Percentiles rank a stretch among this genome's conserved stretches.
These are phyloP conservation scores for Zymoseptoria pseudotritici DNA, from an alignment of 2,329 filamentous ascomycete species.

Conservation along the genomic window DNA sequence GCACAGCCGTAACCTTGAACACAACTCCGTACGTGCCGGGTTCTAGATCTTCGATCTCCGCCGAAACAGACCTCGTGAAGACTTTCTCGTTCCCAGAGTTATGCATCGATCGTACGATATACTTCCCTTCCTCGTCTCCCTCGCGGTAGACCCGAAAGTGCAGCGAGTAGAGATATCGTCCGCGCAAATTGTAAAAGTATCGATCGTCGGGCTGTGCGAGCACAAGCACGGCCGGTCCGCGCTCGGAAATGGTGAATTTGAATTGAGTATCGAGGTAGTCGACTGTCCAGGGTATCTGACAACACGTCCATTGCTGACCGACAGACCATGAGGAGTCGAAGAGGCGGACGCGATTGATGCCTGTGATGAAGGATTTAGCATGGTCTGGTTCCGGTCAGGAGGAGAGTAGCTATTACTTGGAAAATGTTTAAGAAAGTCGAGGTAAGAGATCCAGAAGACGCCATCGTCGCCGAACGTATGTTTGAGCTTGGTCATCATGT, in stretches of 20 bases:
- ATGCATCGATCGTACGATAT: constrained; percentile 27
- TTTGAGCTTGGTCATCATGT: constrained; percentile 62
- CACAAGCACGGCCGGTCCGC: constrained; percentile 50
- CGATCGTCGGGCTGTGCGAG: constrained; percentile 54
- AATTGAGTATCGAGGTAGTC: constrained; percentile 57
- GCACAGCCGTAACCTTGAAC: constrained; percentile 64
- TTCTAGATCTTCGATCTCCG: constrained; percentile 62
- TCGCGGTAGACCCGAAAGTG: constrained; percentile 54
- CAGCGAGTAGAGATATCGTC: constrained; percentile 50
- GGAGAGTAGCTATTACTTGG: constrained; percentile 3
- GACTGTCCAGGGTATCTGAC: constrained; percentile 54
- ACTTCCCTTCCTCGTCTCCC: constrained; percentile 24
- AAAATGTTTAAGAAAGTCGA: constrained; percentile 48
- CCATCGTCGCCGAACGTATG: constrained; percentile 29
- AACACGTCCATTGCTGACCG: constrained; percentile 54
- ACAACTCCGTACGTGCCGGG: constrained; percentile 68
- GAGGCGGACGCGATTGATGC: constrained; percentile 54
- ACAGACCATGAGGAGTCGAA: constrained; percentile 57
- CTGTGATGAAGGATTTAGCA: constrained; percentile 25
- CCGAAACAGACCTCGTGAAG: constrained; percentile 67
- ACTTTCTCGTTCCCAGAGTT: constrained; percentile 43
- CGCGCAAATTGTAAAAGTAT: constrained; percentile 52
- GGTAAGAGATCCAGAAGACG: constrained; percentile 55
- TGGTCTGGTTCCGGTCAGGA: constrained; percentile 21
- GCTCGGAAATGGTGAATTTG: constrained; percentile 45